phyloP scores from a whole-genome alignment of 2,329 filamentous ascomycete species.

The Coccinonectria pachysandricola region DNA sequence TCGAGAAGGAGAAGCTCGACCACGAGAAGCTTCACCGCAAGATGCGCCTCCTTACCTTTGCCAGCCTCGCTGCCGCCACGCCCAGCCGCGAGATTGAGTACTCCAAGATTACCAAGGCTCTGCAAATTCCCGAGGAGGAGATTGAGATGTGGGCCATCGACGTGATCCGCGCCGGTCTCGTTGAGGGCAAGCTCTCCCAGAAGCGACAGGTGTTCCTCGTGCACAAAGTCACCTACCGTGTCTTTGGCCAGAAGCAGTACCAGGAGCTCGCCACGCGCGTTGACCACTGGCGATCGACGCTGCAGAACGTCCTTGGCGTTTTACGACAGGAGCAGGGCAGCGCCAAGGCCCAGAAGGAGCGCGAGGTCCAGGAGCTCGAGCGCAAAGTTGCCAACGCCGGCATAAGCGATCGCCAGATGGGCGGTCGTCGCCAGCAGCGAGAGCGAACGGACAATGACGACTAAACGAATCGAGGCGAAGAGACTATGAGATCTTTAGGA shows the following conservation, averaged over 20 bases:
- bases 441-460: slow-evolving; percentile 48
- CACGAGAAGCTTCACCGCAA: slow-evolving; percentile 74
- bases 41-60: slow-evolving; percentile 90
- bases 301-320: slow-evolving; percentile 68
- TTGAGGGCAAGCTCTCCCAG: slow-evolving; percentile 94
- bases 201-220: slow-evolving; percentile 88
- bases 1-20: slow-evolving; percentile 67
- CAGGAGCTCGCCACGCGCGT: slow-evolving; percentile 82
- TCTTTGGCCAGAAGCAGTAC: slow-evolving; percentile 98
- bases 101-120: slow-evolving; percentile 67
- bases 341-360: slow-evolving; percentile 67
- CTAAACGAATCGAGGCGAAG: slow-evolving; percentile 24
- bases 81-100: slow-evolving; percentile 85
- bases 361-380: slow-evolving; percentile 62
- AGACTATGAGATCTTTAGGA: slow-evolving; percentile 5
- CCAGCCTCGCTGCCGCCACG: slow-evolving; percentile 75
- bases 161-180: slow-evolving; percentile 86
- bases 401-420: slow-evolving; percentile 21
- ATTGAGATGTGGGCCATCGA: slow-evolving; percentile 99
- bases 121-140: slow-evolving; percentile 72
- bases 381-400: slow-evolving; percentile 46
- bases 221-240: slow-evolving; percentile 90
- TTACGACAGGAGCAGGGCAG: slow-evolving; percentile 73
- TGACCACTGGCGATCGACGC: slow-evolving; percentile 80
- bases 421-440: slow-evolving; percentile 28